Conservation (phyloP, 1,284 basidiomycete species). For the Rugosomyces carneus region DNA sequence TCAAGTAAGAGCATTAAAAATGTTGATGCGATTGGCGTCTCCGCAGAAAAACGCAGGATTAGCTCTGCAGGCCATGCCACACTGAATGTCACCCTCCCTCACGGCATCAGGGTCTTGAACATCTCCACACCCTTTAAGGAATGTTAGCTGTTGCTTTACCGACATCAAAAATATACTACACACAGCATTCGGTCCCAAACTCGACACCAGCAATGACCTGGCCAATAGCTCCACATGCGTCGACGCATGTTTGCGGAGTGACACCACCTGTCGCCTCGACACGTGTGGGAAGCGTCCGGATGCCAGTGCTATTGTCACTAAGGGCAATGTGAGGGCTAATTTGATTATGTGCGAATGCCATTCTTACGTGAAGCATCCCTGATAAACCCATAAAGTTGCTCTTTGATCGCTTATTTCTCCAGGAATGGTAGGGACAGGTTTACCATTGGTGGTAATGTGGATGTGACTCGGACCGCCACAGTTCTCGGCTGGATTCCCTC, state of each 20-base stretch:
- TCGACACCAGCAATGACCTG: slow-evolving; percentile 6
- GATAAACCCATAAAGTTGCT: slow-evolving; percentile 3
- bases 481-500: slow-evolving; percentile 3
- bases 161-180: neutral
- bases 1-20: too few relatives aligned
- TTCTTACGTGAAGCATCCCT: slow-evolving; percentile 8
- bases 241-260: slow-evolving; percentile 7
- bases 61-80: slow-evolving; percentile 7
- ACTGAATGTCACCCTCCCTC: slow-evolving; percentile 2
- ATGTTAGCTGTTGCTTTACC: neutral
- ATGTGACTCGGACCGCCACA: slow-evolving; percentile 10
- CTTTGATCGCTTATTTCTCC: neutral
- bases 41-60: slow-evolving; percentile 12
- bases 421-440: slow-evolving; percentile 7
- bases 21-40: neutral
- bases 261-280: slow-evolving; percentile 2
- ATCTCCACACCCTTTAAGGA: slow-evolving; percentile 8
- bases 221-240: neutral
- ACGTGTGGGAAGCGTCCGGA: slow-evolving; percentile 6
- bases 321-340: neutral
- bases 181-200: slow-evolving; percentile 7
- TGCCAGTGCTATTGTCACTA: slow-evolving; percentile 5
- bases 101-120: slow-evolving; percentile 2
- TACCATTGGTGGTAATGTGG: slow-evolving; percentile 7
- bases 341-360: neutral